phyloP scores from a whole-genome alignment of 1,139 yeast species.

The Nakaseomyces nivariensis region DNA sequence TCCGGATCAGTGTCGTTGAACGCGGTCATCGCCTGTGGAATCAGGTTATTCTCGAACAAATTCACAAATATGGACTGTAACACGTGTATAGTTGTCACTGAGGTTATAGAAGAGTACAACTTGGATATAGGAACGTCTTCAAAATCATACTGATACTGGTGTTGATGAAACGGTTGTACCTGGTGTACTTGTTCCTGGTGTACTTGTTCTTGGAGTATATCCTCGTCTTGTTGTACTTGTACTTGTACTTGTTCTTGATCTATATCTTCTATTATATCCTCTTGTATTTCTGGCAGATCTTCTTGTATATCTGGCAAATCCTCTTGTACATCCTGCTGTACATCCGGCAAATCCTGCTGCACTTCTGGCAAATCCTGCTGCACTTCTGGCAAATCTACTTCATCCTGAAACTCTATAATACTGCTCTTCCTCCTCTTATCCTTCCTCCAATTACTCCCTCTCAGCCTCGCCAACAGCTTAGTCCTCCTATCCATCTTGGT shows the following conservation, averaged over 20 bases:
- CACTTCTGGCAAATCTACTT: neutral
- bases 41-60: constrained; percentile 15
- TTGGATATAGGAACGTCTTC: constrained; percentile 15
- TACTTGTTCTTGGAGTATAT: neutral
- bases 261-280: neutral
- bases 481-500: constrained; percentile 13
- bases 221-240: too few relatives aligned
- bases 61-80: constrained; percentile 13
- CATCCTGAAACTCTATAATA: neutral
- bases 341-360: neutral
- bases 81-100: constrained; percentile 21
- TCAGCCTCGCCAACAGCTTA: constrained; percentile 19
- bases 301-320: neutral
- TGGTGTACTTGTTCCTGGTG: neutral
- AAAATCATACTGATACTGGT: constrained; percentile 8
- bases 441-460: constrained; percentile 19
- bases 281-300: neutral
- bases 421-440: constrained; percentile 5
- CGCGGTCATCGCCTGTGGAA: constrained; percentile 15
- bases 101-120: constrained; percentile 19
- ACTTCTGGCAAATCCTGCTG: too few relatives aligned
- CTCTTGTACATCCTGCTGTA: neutral
- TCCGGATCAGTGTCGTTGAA: constrained; percentile 10
- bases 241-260: neutral
- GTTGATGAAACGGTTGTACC: neutral